Evolutionary conservation across 2,329 filamentous ascomycete species (phyloP).

Genomic region (Monosporascus ibericus): DNA sequence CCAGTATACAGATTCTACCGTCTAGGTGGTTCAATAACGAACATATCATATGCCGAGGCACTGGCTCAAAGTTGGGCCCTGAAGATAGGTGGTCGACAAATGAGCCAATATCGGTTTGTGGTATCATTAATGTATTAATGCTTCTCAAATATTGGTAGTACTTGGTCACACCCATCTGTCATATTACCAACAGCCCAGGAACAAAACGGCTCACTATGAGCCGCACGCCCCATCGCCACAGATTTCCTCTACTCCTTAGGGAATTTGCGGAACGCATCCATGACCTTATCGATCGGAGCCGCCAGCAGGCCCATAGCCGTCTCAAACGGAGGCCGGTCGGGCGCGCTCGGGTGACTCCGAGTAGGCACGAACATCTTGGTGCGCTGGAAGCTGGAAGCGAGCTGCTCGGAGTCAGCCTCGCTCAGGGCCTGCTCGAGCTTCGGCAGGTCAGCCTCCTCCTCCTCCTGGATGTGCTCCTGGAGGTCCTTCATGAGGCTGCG

Average conservation of each 20-base stretch:
- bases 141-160: too few species aligned
- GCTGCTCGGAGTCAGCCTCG: constrained; percentile 25
- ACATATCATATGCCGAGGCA: too few species aligned
- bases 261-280: constrained; percentile 50
- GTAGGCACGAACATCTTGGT: constrained; percentile 50
- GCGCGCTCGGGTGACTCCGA: constrained; percentile 43
- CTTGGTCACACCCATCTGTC: too few species aligned
- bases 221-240: too few species aligned
- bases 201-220: too few species aligned
- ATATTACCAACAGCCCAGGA: too few species aligned
- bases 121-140: too few species aligned
- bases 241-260: constrained; percentile 26
- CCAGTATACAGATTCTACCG: too few species aligned
- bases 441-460: constrained; percentile 43
- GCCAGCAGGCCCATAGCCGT: constrained; percentile 46
- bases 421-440: constrained; percentile 38
- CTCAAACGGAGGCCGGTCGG: constrained; percentile 50
- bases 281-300: constrained; percentile 50
- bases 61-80: too few species aligned
- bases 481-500: constrained; percentile 37
- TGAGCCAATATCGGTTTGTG: too few species aligned
- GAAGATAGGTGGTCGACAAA: too few species aligned
- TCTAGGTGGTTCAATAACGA: too few species aligned
- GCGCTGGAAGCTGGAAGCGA: constrained; percentile 38
- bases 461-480: constrained; percentile 40